Evolutionary conservation across 768 basidiomycete species (phyloP).

Genomic region (Asterophora lycoperdoides): DNA sequence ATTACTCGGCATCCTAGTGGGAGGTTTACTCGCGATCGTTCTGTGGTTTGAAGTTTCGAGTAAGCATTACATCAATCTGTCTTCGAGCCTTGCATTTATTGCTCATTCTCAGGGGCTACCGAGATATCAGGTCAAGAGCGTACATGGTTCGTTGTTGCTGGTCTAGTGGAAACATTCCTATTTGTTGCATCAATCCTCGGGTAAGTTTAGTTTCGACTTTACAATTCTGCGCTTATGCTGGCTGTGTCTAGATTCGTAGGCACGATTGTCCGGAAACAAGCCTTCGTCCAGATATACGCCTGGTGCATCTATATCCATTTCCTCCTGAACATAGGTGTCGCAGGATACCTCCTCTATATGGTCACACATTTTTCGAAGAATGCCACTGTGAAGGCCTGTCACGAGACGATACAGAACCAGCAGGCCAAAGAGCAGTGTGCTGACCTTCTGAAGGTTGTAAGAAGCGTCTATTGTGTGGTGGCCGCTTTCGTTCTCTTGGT

Average conservation of each 20-base stretch:
- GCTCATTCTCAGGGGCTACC: conserved; percentile 25
- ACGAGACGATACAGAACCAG: conserved; percentile 36
- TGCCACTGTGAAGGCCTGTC: conserved; percentile 42
- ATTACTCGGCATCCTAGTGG: conserved; percentile 47
- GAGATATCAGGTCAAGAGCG: conserved; percentile 31
- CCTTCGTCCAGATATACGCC: conserved; percentile 52
- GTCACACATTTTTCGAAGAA: conserved; percentile 43
- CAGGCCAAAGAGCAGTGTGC: conserved; percentile 42
- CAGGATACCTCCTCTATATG: conserved; percentile 46
- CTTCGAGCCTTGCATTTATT: not conserved
- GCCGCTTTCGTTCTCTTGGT: conserved; percentile 41
- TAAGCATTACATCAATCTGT: conserved; percentile 27
- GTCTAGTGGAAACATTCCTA: conserved; percentile 49
- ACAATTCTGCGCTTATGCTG: not conserved
- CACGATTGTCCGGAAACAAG: conserved; percentile 57
- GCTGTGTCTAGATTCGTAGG: conserved; percentile 48
- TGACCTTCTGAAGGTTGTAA: conserved; percentile 36
- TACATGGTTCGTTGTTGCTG: conserved; percentile 46
- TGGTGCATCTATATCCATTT: conserved; percentile 57
- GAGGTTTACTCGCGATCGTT: conserved; percentile 48
- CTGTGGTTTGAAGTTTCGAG: conserved; percentile 62
- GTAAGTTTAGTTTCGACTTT: conserved; percentile 28
- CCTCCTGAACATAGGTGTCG: conserved; percentile 48
- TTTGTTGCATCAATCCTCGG: conserved; percentile 53
- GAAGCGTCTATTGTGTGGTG: conserved; percentile 43